Evolutionary conservation across 2,329 filamentous ascomycete genomes (phyloP), one percentile per base, ranked within the genome.

Genomic region (Venturia carpophila): DNA sequence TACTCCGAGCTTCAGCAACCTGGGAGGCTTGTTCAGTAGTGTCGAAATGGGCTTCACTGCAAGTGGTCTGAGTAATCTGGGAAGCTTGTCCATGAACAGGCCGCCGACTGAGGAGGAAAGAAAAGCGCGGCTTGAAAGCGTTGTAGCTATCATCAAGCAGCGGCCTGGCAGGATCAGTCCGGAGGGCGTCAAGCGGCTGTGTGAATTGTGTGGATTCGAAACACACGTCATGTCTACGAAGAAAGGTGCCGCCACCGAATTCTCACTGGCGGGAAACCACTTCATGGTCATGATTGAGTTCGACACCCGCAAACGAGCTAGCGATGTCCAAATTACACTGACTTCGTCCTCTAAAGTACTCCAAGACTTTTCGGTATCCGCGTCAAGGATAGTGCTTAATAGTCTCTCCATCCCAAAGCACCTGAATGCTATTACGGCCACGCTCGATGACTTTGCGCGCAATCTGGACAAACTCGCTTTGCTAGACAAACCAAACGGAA

Each of bases 161-260:
- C 87, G 83, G 71, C 89, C 86, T 68, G 88, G 88, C 4, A 78
- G 86, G 49, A 85, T 93, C 45, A 90, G 88, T 69, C 87, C 90
- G 71, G 85, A 88, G 39, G 88, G 88, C 2, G 79, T 94, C n/a
- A 86, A 89, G 73, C 82, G 88, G 64, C 77, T 93, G 39, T 87
- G 86, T 10, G 83, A 84, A 70, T 81, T 84, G 64, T 80, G 87
- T 64, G 88, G 87, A 77, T 82, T 76, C 82, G 87, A 68, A 21
- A 58, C 52, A 37, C 3, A 58, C 78, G 84, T 70, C 24, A 15
- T 65, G 62, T 27, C 58, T 24, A 62, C 41, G 24, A 27, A 41
- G 70, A 58, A 69, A 72, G 45, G 66, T 47, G 42, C 69, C 69
- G 39, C 39, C 39, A 41, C 61, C 63, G 69, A 42, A 67, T 68